Evolutionary conservation across 2,329 filamentous ascomycete genomes (phyloP), one percentile per base, ranked within the genome.

Genomic region (Blastomyces percursus): DNA sequence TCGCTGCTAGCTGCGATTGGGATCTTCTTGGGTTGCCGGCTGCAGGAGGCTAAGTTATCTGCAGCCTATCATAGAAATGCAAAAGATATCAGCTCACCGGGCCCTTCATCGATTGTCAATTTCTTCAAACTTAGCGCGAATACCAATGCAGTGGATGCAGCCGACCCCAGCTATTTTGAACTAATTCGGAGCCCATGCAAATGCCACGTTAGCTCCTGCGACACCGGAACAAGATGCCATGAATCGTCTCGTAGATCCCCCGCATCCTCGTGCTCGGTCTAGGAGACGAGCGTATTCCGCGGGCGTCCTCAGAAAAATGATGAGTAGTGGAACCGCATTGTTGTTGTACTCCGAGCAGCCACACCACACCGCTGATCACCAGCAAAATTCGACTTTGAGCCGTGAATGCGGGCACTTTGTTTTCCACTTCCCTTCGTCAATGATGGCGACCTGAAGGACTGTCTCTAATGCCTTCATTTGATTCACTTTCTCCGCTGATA

Each of bases 221-320:
- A 48, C 44, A 48, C 9, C n/a, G 19, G 44, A 48, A 9, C n/a
- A 24, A 48, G 42, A 5, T 44, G 42, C 42, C 16, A 69, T 32
- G 79, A 78, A 67, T 73, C 79, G 67, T 80, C 79, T 6, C 80
- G 79, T 30, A 78, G 76, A 66, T 80, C 80, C 71, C 82, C 81
- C 0, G 79, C 81, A 65, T 82, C 81, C 44, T 19, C 6, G 16
- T 19, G 19, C 42, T 46, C 42, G 42, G 5, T 9, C 40, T 19
- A 16, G 40, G 32, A 9, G 8, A 6, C 32, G 9, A 35, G 32
- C 32, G 32, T 35, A 9, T 35, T 35, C 32, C 32, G 32, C 32
- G 32, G 32, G 32, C 32, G 1, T 35, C 32, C 7, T 35, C 1
- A 35, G 9, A 32, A 5, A 2, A 30, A 30, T 30, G 27, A 30